A percentile compares a stretch with the other conserved stretches of the same genome.
Conservation (phyloP, 23 red algal genomes). For the Gracilaria gracilis region DNA sequence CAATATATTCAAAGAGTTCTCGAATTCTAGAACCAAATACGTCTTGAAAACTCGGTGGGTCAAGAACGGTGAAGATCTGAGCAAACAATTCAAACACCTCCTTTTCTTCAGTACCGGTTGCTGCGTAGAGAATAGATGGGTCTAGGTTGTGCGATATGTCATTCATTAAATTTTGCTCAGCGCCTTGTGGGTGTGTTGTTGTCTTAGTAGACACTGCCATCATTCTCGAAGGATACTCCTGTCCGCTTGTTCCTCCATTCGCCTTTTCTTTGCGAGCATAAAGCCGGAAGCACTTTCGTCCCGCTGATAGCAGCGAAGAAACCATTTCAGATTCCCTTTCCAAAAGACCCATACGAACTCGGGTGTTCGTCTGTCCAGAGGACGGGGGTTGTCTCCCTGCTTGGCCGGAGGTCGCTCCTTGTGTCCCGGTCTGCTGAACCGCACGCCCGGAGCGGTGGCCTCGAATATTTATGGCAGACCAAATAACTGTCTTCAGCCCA, state of each 20-base stretch:
- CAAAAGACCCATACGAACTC: slow-evolving; percentile 51
- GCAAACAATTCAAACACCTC: slow-evolving; percentile 94
- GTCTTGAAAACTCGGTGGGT: slow-evolving; percentile 90
- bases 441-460: neutral
- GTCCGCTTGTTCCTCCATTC: slow-evolving; percentile 8
- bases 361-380: neutral
- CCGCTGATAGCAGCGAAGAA: slow-evolving; percentile 58
- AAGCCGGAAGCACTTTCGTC: slow-evolving; percentile 79
- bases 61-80: slow-evolving; percentile 94
- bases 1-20: slow-evolving; percentile 84
- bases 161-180: slow-evolving; percentile 24
- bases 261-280: slow-evolving; percentile 65
- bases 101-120: slow-evolving; percentile 72
- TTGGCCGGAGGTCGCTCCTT: neutral
- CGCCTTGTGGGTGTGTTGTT: neutral
- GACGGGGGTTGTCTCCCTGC: slow-evolving; percentile 6
- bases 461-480: slow-evolving; percentile 76
- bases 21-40: slow-evolving; percentile 84
- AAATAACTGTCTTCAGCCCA: slow-evolving; percentile 92
- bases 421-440: neutral
- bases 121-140: neutral
- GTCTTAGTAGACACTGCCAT: neutral
- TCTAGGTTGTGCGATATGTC: neutral
- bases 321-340: slow-evolving; percentile 91
- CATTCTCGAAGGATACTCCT: neutral